Conservation (phyloP, 495 filamentous ascomycete species). For the Pseudevernia furfuracea region DNA sequence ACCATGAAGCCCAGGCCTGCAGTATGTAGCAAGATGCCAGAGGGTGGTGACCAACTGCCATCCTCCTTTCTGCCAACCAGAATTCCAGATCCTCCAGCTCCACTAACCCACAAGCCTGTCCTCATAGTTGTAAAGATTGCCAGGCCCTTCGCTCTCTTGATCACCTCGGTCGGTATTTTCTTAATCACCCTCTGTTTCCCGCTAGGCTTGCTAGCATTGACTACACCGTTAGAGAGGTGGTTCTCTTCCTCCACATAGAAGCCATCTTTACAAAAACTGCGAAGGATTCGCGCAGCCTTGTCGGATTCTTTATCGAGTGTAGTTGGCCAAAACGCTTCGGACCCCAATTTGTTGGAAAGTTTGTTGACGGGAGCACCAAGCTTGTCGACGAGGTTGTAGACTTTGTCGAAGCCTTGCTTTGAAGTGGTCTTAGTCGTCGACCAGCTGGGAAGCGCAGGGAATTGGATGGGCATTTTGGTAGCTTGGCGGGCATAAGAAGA, state of each 20-base stretch:
- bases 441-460: slow-evolving; percentile 24
- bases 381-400: slow-evolving; percentile 46
- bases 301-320: slow-evolving; percentile 72
- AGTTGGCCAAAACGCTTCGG: slow-evolving; percentile 77
- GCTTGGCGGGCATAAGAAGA: slow-evolving; percentile 5
- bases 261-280: slow-evolving; percentile 71
- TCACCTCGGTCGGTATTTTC: slow-evolving; percentile 76
- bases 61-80: slow-evolving; percentile 65
- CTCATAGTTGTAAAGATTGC: slow-evolving; percentile 93
- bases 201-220: slow-evolving; percentile 39
- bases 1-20: slow-evolving; percentile 79
- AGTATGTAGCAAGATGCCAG: slow-evolving; percentile 80
- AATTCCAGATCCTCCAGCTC: slow-evolving; percentile 77
- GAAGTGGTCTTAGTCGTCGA: slow-evolving; percentile 28
- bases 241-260: slow-evolving; percentile 45
- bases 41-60: slow-evolving; percentile 82
- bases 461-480: slow-evolving; percentile 21
- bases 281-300: slow-evolving; percentile 72
- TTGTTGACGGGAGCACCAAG: slow-evolving; percentile 64
- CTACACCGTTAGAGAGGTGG: slow-evolving; percentile 18
- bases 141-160: slow-evolving; percentile 76
- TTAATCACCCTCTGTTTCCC: slow-evolving; percentile 64
- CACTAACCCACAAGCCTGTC: slow-evolving; percentile 82
- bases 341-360: slow-evolving; percentile 62
- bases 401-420: slow-evolving; percentile 51